Conservation (phyloP, 2,329 filamentous ascomycete genomes). For the Penicillium sp. region DNA sequence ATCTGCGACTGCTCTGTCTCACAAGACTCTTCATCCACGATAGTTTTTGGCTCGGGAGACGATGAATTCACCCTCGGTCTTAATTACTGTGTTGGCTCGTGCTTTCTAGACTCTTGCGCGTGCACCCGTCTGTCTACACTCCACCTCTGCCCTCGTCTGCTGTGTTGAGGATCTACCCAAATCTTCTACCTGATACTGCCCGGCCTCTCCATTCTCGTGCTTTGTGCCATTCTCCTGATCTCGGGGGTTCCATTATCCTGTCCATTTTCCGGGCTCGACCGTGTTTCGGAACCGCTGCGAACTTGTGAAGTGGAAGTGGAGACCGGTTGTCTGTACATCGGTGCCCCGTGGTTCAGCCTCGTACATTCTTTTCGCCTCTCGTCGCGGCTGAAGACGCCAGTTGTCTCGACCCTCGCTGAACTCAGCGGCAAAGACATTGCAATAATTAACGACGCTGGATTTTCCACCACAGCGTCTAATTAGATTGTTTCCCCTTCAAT, state of each 20-base stretch:
- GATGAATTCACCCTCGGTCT: conserved; percentile 19
- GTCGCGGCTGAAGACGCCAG: not conserved
- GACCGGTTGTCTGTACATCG: not conserved
- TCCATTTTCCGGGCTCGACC: not conserved
- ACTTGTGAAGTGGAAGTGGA: not conserved
- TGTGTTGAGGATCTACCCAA: no score
- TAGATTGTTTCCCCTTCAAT: no score
- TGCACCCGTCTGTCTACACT: no score
- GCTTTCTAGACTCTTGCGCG: not conserved
- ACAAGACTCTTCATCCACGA: no score
- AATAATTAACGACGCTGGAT: no score
- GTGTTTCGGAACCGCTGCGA: not conserved
- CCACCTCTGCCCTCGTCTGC: conserved; percentile 7
- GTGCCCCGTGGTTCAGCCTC: conserved; percentile 6
- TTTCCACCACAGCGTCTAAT: no score
- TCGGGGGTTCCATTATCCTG: not conserved
- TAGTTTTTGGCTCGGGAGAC: not conserved
- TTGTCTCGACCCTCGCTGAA: conserved; percentile 3
- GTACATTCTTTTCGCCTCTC: conserved; percentile 2
- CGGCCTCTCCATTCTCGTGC: no score
- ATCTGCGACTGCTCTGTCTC: not conserved
- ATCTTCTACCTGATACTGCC: no score
- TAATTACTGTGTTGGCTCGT: conserved; percentile 10
- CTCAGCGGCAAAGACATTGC: no score
- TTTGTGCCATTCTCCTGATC: not conserved